Evolutionary conservation across 257 asterid genomes (phyloP).

Genomic region (Solanum pinnatisectum): DNA sequence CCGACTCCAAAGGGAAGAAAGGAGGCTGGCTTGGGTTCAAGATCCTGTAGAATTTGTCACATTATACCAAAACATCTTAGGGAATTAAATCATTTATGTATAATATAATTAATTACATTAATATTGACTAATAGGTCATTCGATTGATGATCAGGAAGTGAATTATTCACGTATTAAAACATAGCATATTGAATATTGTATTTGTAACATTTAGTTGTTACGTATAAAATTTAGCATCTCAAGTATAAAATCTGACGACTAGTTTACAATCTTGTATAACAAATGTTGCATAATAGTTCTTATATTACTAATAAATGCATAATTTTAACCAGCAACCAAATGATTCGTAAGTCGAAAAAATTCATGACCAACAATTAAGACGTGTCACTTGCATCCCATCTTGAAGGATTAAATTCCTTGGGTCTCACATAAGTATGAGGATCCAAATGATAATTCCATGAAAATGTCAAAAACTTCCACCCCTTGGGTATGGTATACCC

Average conservation of each 20-base stretch:
- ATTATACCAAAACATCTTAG: neutral
- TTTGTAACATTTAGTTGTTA: neutral
- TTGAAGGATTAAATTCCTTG: neutral
- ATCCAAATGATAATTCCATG: neutral
- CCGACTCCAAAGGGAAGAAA: neutral
- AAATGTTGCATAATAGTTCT: too few species aligned
- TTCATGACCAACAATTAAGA: neutral
- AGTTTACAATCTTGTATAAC: too few species aligned
- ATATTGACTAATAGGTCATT: neutral
- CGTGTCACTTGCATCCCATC: neutral
- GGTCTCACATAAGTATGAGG: neutral
- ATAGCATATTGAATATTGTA: too few species aligned
- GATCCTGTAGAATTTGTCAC: neutral
- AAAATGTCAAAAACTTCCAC: neutral
- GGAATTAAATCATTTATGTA: too few species aligned
- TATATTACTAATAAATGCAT: too few species aligned
- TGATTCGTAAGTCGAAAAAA: neutral
- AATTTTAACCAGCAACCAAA: too few species aligned
- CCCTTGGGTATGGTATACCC: conserved; percentile 7
- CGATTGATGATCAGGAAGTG: neutral
- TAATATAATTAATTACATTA: neutral
- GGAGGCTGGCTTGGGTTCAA: neutral
- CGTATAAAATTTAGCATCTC: too few species aligned
- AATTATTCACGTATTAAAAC: too few species aligned
- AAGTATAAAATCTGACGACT: too few species aligned